These are phyloP conservation scores for Tricholomella constricta DNA, from an alignment of 768 basidiomycete species.

Conservation along the genomic window DNA sequence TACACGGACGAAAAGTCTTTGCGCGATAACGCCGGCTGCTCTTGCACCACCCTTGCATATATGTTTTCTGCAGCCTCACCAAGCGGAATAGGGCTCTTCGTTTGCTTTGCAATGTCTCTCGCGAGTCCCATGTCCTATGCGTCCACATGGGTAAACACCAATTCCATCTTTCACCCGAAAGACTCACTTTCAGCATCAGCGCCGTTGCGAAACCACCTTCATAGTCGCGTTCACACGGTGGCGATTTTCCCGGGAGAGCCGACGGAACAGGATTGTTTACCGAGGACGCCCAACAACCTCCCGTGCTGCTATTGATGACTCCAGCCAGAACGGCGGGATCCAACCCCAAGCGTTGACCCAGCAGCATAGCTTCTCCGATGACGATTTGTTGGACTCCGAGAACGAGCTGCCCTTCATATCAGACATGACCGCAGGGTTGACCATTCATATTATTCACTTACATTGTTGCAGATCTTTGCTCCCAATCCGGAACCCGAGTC, in stretches of 20 bases:
- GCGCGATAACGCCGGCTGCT: conserved; percentile 58
- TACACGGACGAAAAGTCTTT: conserved; percentile 88
- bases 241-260: conserved; percentile 67
- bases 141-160: background rate
- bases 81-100: conserved; percentile 58
- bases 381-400: conserved; percentile 82
- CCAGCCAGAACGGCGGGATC: conserved; percentile 74
- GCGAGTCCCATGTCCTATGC: conserved; percentile 85
- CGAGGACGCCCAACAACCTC: conserved; percentile 80
- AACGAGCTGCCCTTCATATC: conserved; percentile 44
- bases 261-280: conserved; percentile 88
- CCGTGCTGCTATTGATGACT: conserved; percentile 86
- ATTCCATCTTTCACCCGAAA: background rate
- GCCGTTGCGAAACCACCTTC: conserved; percentile 85
- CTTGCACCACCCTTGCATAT: conserved; percentile 57
- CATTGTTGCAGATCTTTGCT: conserved; percentile 92
- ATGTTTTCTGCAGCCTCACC: conserved; percentile 64
- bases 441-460: conserved; percentile 36
- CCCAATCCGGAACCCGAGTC: conserved; percentile 79
- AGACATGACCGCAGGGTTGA: background rate
- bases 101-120: conserved; percentile 54
- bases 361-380: conserved; percentile 87
- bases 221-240: conserved; percentile 82
- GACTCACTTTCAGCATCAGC: conserved; percentile 77
- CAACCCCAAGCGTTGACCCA: conserved; percentile 81